Conservation (phyloP, 805 yeast species). For the Torulaspora microellipsoides region DNA sequence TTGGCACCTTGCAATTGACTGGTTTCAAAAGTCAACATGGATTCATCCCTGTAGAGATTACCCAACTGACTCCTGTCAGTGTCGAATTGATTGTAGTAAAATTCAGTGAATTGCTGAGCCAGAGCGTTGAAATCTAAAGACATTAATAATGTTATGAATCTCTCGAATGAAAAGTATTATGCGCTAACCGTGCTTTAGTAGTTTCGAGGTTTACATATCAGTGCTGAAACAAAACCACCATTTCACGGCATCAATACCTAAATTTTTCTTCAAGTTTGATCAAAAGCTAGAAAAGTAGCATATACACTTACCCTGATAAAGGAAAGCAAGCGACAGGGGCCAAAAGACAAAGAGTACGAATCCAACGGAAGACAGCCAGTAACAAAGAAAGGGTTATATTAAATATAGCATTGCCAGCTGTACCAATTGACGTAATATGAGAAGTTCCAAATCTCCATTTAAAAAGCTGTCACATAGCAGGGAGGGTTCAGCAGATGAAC, state of each 20-base stretch:
- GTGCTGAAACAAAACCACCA: too few species aligned
- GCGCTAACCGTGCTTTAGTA: too few species aligned
- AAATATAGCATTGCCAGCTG: too few species aligned
- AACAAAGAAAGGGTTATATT: too few species aligned
- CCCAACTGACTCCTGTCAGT: slow-evolving; percentile 88
- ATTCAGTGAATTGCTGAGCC: slow-evolving; percentile 81
- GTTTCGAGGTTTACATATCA: too few species aligned
- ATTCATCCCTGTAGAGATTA: slow-evolving; percentile 90
- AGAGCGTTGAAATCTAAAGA: slow-evolving; percentile 44
- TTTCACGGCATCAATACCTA: too few species aligned
- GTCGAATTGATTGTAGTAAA: slow-evolving; percentile 94
- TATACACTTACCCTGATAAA: slow-evolving; percentile 3
- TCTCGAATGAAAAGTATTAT: not conserved
- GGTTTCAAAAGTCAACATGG: slow-evolving; percentile 96
- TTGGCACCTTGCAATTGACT: slow-evolving; percentile 92
- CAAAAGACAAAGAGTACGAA: not conserved
- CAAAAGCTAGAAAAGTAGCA: slow-evolving; percentile 3
- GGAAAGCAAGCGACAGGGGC: slow-evolving; percentile 4
- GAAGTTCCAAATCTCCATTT: slow-evolving; percentile 37
- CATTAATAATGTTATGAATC: slow-evolving; percentile 13
- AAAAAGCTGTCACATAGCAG: slow-evolving; percentile 33
- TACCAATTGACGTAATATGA: slow-evolving; percentile 14
- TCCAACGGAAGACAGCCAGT: too few species aligned
- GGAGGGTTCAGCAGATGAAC: slow-evolving; percentile 32
- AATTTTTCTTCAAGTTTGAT: not conserved